Percentiles rank a stretch among this genome's conserved stretches.
Conservation (phyloP, 768 basidiomycete genomes). For the Leccinum subgranulosum region DNA sequence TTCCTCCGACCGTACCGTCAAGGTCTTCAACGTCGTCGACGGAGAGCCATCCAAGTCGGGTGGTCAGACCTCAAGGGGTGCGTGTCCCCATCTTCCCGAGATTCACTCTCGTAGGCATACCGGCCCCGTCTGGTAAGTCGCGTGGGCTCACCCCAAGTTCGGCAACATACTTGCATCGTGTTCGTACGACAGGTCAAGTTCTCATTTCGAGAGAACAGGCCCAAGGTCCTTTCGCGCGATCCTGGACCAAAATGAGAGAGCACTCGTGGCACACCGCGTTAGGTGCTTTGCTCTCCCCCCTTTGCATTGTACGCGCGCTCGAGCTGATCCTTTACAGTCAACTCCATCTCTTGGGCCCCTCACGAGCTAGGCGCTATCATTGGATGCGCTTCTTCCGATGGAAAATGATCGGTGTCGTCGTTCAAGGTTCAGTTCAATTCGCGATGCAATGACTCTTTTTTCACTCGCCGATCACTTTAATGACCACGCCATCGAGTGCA, state of each 20-base stretch:
- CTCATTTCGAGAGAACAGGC: constrained; percentile 95
- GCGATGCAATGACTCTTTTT: neutral
- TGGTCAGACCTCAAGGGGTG: constrained; percentile 72
- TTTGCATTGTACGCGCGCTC: neutral
- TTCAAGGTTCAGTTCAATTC: constrained; percentile 71
- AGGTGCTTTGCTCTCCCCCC: constrained; percentile 47
- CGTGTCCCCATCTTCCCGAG: constrained; percentile 10
- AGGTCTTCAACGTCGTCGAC: too few relatives aligned
- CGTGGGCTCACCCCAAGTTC: constrained; percentile 98
- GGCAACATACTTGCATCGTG: constrained; percentile 97
- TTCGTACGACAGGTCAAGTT: constrained; percentile 95
- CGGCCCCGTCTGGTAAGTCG: constrained; percentile 96
- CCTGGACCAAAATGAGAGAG: constrained; percentile 95
- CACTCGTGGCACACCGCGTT: constrained; percentile 92
- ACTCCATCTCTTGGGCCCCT: constrained; percentile 99
- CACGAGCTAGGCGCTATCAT: constrained; percentile 96
- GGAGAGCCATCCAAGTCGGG: too few relatives aligned
- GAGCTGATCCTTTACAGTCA: constrained; percentile 51
- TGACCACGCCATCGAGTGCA: constrained; percentile 49
- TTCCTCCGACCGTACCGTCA: too few relatives aligned
- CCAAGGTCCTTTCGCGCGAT: constrained; percentile 47
- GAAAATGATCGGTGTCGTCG: constrained; percentile 91
- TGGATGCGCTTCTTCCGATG: constrained; percentile 96
- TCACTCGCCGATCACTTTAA: constrained; percentile 82
- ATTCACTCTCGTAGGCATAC: constrained; percentile 63